Conservation (phyloP, 805 yeast species). For the Starmerella stellata region DNA sequence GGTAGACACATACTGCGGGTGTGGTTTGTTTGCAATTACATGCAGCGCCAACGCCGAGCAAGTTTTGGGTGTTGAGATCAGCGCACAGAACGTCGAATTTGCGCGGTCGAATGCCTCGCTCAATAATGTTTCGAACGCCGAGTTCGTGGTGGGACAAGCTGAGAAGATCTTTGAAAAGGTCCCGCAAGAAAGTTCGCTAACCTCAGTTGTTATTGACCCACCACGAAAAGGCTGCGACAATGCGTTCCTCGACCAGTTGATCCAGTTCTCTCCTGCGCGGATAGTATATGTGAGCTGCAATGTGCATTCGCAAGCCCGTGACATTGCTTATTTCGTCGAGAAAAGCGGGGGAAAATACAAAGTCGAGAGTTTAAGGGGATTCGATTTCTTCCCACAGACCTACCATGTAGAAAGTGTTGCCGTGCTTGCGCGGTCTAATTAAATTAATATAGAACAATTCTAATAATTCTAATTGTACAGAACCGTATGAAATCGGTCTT, state of each 20-base stretch:
- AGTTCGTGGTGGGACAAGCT: constrained; percentile 80
- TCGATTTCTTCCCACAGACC: constrained; percentile 92
- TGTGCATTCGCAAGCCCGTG: constrained; percentile 95
- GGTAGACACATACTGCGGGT: constrained; percentile 93
- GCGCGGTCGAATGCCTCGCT: constrained; percentile 65
- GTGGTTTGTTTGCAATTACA: constrained; percentile 80
- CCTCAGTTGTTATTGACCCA: constrained; percentile 87
- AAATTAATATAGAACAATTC: too few species aligned
- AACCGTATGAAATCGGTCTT: too few species aligned
- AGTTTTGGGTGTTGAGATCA: constrained; percentile 85
- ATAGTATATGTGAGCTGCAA: constrained; percentile 93
- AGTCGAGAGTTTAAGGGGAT: constrained; percentile 75
- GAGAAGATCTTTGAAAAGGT: constrained; percentile 62
- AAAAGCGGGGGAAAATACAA: constrained; percentile 29
- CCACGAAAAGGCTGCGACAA: constrained; percentile 95
- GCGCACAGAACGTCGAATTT: constrained; percentile 76
- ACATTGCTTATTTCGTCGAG: constrained; percentile 68
- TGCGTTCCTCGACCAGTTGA: constrained; percentile 65
- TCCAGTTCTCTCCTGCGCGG: constrained; percentile 65
- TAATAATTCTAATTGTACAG: too few species aligned
- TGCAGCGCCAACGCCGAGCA: constrained; percentile 64
- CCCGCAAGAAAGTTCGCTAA: constrained; percentile 46
- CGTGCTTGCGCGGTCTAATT: too few species aligned
- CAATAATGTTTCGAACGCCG: constrained; percentile 61
- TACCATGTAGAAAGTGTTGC: constrained; percentile 84